Evolutionary conservation across 192 early-diverging fungal species (phyloP), one percentile per base, ranked within the genome.

Genomic region (Gonapodya sp.): DNA sequence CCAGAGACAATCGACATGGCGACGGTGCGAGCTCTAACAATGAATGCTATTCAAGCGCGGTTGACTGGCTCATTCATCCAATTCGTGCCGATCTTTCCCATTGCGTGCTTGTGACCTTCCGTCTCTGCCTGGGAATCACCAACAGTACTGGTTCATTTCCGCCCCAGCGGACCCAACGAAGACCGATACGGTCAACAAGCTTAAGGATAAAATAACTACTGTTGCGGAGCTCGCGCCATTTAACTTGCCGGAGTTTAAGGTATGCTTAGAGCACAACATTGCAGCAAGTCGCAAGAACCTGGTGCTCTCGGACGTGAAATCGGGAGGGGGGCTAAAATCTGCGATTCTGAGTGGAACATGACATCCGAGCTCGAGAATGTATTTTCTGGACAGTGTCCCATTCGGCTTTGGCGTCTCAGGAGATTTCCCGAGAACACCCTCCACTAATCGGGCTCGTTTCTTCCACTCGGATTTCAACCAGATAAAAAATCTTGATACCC

Each of bases 401-500:
- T n/a, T n/a, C n/a, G n/a, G n/a, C n/a, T n/a, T n/a, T n/a, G n/a
- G n/a, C n/a, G n/a, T n/a, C n/a, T n/a, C n/a, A n/a, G n/a, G n/a
- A n/a, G n/a, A n/a, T n/a, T n/a, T n/a, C n/a, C n/a, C n/a, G n/a
- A n/a, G 46, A 64, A 64, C 8, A 8, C 8, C 46, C 46, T 8
- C 46, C 8, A 16, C 46, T 64, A 16, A 64, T 24, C 24, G 24
- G 24, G 46, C 46, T 64, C 46, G 24, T 64, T 24, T 16, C 46
- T 24, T 24, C 46, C 24, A 16, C 46, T 16, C 46, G 8, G 8
- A 16, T 33, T 31, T 36, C 73, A 32, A 1, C 73, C 79, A 96
- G 95, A 94, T 97, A 83, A 97, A 97, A 64, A 99, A 97, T 32
- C 89, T 99, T 64, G 97, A 99, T 85, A 89, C 92, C 0, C 90